phyloP scores from a whole-genome alignment of 1,139 yeast species.

The Suhomyces terraborum region DNA sequence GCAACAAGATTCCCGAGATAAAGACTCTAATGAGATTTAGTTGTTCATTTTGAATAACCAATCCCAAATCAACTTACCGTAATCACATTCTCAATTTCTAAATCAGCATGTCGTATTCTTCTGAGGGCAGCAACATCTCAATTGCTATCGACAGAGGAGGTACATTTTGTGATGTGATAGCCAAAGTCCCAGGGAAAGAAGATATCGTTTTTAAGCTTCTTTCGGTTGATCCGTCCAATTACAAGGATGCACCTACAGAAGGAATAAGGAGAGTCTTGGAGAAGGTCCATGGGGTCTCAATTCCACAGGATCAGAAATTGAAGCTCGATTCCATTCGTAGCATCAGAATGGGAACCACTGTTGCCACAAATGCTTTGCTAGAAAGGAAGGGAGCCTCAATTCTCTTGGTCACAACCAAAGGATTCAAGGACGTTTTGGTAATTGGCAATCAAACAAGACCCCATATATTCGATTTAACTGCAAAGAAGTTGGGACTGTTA shows the following conservation, averaged over 20 bases:
- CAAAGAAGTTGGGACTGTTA: constrained; percentile 29
- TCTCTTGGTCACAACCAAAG: constrained; percentile 52
- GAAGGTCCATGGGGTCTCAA: constrained; percentile 48
- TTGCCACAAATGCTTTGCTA: constrained; percentile 26
- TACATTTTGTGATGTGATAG: constrained; percentile 81
- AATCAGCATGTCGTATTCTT: constrained; percentile 9
- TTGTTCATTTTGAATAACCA: too few species aligned
- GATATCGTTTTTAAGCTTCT: constrained; percentile 60
- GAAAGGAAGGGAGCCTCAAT: constrained; percentile 54
- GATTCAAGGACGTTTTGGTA: constrained; percentile 49
- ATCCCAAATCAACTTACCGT: too few species aligned
- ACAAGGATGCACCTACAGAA: constrained; percentile 87
- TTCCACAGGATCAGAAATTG: constrained; percentile 44
- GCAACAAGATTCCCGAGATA: too few species aligned
- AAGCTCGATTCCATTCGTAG: constrained; percentile 20
- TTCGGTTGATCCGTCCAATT: constrained; percentile 85
- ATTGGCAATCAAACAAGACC: constrained; percentile 37
- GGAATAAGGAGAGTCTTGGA: constrained; percentile 82
- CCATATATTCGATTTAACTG: constrained; percentile 25
- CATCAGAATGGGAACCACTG: constrained; percentile 28
- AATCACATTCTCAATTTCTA: too few species aligned
- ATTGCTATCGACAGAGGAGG: constrained; percentile 65
- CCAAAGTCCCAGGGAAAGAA: constrained; percentile 45
- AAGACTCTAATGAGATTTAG: too few species aligned
- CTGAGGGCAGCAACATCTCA: constrained; percentile 16